Evolutionary conservation across 2,329 filamentous ascomycete species (phyloP), one percentile per base, ranked within the genome.

Genomic region (Trichothecium roseum): DNA sequence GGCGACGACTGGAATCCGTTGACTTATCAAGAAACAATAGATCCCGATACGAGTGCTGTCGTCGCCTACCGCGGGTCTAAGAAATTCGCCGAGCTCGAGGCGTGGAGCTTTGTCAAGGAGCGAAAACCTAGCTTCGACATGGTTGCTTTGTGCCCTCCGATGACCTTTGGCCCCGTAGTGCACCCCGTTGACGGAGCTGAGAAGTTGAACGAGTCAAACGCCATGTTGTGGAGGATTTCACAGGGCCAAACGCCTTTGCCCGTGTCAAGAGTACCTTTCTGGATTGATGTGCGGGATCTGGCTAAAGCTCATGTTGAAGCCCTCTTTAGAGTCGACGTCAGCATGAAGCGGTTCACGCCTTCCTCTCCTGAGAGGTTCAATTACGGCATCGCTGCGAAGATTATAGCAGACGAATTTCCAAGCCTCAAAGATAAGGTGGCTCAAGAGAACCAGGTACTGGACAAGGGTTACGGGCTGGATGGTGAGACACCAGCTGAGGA

Each of bases 271-370:
- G 60, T 66, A 1, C 55, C 56, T 1, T 60, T 61, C 31, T 69
- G 60, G 59, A 57, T 68, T 15, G 65, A 69, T 39, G 66, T 64
- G 1, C 47, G 66, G 5, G 64, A 69, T 41, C 45, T 69, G 2
- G 64, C 65, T 0, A 40, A 46, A 10, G 63, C 61, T 1, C 66
- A 69, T 42, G 56, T 64, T 1, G 55, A 59, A 30, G 63, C 65
- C 1, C 44, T 66, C 3, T 24, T 66, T 10, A 46, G 44, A 3
- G 49, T 49, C 0, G 55, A 56, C 3, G 60, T 48, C 1, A 56
- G 54, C 0, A 56, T 56, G 0, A 62, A 61, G 41, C 45, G 66
- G 30, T 69, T 57, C 38, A 50, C 57, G 2, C 52, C 58, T 13
- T 55, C 57, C 1, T 54, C 60, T 0, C 55, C 60, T 0, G 61